phyloP scores from a whole-genome alignment of 768 basidiomycete genomes.

The Cystofilobasidium bisporidii region DNA sequence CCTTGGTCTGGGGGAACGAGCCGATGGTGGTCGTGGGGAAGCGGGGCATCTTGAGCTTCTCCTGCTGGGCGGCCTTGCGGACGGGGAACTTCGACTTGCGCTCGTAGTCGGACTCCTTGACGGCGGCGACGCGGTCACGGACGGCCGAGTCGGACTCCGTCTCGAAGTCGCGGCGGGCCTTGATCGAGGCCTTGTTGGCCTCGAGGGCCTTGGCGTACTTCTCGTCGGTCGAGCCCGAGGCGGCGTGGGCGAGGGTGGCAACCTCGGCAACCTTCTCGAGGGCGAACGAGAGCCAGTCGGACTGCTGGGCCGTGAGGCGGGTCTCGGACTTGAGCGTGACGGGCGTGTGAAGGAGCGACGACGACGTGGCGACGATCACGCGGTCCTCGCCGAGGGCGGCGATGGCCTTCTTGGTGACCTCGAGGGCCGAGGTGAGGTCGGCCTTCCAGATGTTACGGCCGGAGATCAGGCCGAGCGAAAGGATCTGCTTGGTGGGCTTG shows the following conservation, averaged over 20 bases:
- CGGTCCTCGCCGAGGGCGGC: constrained; percentile 67
- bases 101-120: constrained; percentile 73
- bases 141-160: constrained; percentile 83
- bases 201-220: constrained; percentile 64
- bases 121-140: constrained; percentile 85
- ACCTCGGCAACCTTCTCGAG: constrained; percentile 91
- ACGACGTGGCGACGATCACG: constrained; percentile 88
- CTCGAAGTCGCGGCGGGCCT: constrained; percentile 91
- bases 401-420: constrained; percentile 72
- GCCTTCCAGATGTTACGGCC: constrained; percentile 99
- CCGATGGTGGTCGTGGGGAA: constrained; percentile 99
- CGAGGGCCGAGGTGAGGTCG: constrained; percentile 74
- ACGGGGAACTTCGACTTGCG: constrained; percentile 80
- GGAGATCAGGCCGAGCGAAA: constrained; percentile 92
- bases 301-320: constrained; percentile 76
- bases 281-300: constrained; percentile 98
- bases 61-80: constrained; percentile 79
- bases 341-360: constrained; percentile 95
- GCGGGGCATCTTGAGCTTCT: constrained; percentile 79
- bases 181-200: constrained; percentile 79
- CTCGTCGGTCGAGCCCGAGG: constrained; percentile 71
- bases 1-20: constrained; percentile 99
- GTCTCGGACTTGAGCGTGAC: constrained; percentile 89
- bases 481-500: constrained; percentile 66
- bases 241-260: constrained; percentile 67